These are phyloP conservation scores for Colletotrichum scovillei DNA, from an alignment of 2,329 filamentous ascomycete genomes.

Conservation along the genomic window DNA sequence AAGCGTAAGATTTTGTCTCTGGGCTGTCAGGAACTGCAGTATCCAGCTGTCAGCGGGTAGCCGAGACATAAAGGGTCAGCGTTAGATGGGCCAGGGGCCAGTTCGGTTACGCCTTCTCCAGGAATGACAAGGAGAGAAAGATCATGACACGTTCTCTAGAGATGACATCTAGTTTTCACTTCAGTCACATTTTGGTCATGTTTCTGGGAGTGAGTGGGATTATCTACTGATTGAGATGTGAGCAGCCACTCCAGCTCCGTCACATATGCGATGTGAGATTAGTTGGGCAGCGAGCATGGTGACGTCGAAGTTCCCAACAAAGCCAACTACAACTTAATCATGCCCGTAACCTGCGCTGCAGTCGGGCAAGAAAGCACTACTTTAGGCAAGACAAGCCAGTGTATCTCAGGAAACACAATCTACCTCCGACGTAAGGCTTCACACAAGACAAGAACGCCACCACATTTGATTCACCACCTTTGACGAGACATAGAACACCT, in stretches of 20 bases:
- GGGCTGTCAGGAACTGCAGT: slow-evolving; percentile 18
- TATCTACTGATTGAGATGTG: fast-evolving
- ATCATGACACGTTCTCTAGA: background rate
- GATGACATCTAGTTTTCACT: too few species aligned
- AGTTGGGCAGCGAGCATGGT: background rate
- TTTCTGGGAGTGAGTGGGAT: too few species aligned
- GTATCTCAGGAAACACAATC: background rate
- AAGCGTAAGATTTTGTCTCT: background rate
- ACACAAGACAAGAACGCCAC: background rate
- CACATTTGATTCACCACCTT: too few species aligned
- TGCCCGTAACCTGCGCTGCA: background rate
- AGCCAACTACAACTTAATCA: background rate
- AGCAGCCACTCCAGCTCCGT: background rate
- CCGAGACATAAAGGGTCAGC: slow-evolving; percentile 4
- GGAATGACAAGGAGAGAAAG: background rate
- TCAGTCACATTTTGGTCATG: background rate
- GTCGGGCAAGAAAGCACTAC: background rate
- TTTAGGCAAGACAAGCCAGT: background rate
- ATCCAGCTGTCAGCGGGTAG: background rate
- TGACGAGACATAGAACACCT: too few species aligned
- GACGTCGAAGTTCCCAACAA: background rate
- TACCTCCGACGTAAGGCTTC: background rate
- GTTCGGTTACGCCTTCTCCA: background rate
- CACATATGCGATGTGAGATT: background rate
- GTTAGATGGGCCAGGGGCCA: background rate